Evolutionary conservation across 371 early-diverging fungal species (phyloP).

Genomic region (Lichtheimia ramosa): DNA sequence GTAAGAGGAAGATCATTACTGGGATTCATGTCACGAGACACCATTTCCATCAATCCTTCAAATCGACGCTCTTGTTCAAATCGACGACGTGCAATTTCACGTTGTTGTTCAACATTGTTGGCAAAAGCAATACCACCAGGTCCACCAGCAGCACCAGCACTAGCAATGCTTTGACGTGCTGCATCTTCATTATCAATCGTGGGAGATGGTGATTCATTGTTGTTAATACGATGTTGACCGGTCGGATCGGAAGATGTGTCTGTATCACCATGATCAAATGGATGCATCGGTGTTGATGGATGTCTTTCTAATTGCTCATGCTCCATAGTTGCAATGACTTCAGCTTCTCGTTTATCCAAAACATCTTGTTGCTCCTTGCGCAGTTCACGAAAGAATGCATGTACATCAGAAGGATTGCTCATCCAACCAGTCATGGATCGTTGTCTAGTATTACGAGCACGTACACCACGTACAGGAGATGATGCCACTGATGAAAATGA

Average conservation of each 20-base stretch:
- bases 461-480: slow-evolving; percentile 7
- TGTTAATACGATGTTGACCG: background rate
- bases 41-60: slow-evolving; percentile 22
- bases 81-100: slow-evolving; percentile 28
- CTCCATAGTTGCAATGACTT: background rate
- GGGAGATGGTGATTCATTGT: background rate
- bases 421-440: background rate
- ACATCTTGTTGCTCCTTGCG: slow-evolving; percentile 1
- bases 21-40: slow-evolving; percentile 4
- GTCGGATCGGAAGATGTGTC: background rate
- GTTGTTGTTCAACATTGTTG: slow-evolving; percentile 32
- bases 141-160: background rate
- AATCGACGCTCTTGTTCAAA: slow-evolving; percentile 25
- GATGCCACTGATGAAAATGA: slow-evolving; percentile 25
- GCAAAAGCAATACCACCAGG: slow-evolving; percentile 34
- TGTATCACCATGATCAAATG: background rate
- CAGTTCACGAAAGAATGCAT: slow-evolving; percentile 1
- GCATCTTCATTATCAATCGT: background rate
- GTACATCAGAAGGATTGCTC: background rate
- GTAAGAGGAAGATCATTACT: background rate
- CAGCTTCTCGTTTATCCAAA: slow-evolving; percentile 3
- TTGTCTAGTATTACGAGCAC: background rate
- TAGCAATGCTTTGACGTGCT: background rate
- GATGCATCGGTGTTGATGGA: slow-evolving; percentile 6
- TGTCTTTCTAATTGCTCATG: background rate